Conservation (phyloP, 441 rosid species). For the Mallotus japonicus region DNA sequence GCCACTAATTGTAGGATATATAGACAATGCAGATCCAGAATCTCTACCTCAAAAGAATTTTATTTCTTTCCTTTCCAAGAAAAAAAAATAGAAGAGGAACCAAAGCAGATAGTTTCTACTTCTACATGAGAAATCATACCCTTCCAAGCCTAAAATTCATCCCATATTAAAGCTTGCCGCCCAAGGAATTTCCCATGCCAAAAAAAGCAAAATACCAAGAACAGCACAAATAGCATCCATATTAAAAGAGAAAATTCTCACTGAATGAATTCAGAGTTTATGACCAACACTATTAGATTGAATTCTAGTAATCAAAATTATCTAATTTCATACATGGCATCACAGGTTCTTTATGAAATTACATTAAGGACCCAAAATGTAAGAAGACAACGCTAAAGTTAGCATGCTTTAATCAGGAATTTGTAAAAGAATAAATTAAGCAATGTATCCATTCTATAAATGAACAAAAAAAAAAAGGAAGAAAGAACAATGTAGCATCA, state of each 20-base stretch:
- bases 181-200: background rate
- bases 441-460: background rate
- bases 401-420: constrained; percentile 4
- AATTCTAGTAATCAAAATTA: background rate
- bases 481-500: background rate
- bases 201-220: background rate
- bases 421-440: background rate
- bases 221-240: background rate
- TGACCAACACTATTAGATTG: background rate
- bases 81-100: background rate
- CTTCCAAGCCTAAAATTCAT: background rate
- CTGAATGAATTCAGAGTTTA: background rate
- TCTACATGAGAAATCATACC: background rate
- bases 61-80: background rate
- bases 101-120: background rate
- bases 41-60: background rate
- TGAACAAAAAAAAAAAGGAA: background rate
- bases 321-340: background rate
- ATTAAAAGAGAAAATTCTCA: background rate
- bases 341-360: background rate
- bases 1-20: background rate
- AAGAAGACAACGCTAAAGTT: background rate
- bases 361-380: background rate
- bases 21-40: background rate
- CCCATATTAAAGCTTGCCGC: background rate